Conservation (phyloP, 2,329 filamentous ascomycete genomes). For the Trichoderma sp. region DNA sequence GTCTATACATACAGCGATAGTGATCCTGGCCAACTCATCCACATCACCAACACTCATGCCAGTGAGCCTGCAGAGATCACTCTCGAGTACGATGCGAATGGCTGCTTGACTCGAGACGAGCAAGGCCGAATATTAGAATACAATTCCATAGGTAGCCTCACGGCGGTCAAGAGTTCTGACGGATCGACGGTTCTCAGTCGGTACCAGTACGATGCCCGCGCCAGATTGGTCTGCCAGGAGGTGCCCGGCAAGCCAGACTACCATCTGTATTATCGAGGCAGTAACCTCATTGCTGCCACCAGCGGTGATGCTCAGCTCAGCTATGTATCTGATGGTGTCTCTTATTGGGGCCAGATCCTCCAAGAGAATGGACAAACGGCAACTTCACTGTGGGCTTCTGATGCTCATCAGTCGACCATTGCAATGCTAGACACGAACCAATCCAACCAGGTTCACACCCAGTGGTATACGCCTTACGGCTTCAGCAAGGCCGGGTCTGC, state of each 20-base stretch:
- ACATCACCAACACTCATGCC: neutral
- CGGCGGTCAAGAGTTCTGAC: neutral
- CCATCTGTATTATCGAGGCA: neutral
- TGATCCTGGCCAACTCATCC: neutral
- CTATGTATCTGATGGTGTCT: neutral
- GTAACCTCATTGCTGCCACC: neutral
- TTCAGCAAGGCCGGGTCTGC: neutral
- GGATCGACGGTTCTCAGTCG: neutral
- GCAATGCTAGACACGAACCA: neutral
- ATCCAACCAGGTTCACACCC: neutral
- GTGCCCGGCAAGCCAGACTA: neutral
- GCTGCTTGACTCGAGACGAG: neutral
- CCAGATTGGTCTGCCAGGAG: neutral
- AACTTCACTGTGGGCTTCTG: neutral
- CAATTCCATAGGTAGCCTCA: neutral
- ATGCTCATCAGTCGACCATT: neutral
- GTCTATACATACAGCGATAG: neutral
- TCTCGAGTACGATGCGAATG: neutral
- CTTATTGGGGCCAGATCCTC: neutral
- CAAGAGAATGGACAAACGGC: neutral
- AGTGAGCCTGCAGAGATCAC: neutral
- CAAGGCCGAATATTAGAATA: neutral
- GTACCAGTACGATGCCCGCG: neutral
- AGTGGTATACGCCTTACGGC: neutral
- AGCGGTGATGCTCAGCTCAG: neutral